Evolutionary conservation across 805 yeast genomes (phyloP).

Genomic region (Nadsonia fulvescens): DNA sequence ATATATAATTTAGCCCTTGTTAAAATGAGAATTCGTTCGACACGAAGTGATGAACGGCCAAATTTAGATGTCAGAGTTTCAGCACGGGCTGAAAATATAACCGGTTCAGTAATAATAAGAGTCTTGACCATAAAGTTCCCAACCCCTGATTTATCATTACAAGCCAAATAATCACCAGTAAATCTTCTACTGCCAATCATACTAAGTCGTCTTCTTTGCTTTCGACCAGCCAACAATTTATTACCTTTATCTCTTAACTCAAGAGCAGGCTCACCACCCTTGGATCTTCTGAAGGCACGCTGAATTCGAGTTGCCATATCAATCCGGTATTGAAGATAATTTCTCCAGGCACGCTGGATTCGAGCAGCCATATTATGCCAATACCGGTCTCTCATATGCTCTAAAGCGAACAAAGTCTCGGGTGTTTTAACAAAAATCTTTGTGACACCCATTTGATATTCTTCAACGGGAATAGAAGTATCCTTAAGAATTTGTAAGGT

Average conservation of each 20-base stretch:
- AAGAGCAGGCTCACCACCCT: conserved; percentile 66
- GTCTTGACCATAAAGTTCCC: conserved; percentile 63
- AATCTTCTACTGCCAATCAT: conserved; percentile 74
- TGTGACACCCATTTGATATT: conserved; percentile 81
- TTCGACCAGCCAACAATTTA: conserved; percentile 46
- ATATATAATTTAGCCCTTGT: conserved; percentile 47
- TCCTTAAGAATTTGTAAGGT: conserved; percentile 34
- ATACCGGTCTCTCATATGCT: conserved; percentile 88
- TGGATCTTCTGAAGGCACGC: conserved; percentile 62
- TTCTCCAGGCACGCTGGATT: conserved; percentile 93
- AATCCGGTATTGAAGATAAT: conserved; percentile 58
- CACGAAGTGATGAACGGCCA: conserved; percentile 75
- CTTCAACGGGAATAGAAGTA: conserved; percentile 54
- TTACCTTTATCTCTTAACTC: conserved; percentile 77
- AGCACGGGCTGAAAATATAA: conserved; percentile 67
- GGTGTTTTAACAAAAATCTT: conserved; percentile 94
- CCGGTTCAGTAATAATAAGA: conserved; percentile 46
- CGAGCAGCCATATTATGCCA: conserved; percentile 98
- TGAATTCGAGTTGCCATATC: conserved; percentile 77
- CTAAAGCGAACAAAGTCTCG: conserved; percentile 86
- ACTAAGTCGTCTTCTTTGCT: conserved; percentile 81
- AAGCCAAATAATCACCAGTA: conserved; percentile 85
- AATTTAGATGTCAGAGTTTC: conserved; percentile 71
- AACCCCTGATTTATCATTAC: conserved; percentile 56
- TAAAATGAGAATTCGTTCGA: conserved; percentile 55